A percentile compares a stretch with the other conserved stretches of the same genome.
These are phyloP conservation scores for Fusarium falciforme DNA, from an alignment of 2,329 filamentous ascomycete genomes.

Conservation along the genomic window DNA sequence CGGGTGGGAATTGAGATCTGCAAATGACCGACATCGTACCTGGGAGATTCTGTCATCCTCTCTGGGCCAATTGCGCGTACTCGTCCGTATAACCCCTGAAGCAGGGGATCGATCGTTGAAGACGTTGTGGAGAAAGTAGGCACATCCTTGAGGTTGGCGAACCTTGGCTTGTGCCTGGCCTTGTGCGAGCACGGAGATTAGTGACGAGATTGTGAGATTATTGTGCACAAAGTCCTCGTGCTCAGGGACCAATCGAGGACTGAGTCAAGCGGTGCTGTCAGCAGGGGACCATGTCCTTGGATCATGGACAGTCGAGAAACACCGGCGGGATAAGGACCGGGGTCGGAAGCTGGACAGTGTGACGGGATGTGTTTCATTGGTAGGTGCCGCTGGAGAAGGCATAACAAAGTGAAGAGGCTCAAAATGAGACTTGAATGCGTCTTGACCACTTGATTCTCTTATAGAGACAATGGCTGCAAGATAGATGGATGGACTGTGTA, in stretches of 20 bases:
- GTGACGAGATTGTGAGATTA: constrained; percentile 22
- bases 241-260: background rate
- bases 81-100: background rate
- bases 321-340: background rate
- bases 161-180: constrained; percentile 5
- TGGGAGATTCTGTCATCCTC: background rate
- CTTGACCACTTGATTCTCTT: constrained; percentile 10
- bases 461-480: background rate
- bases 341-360: background rate
- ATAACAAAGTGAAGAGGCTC: constrained; percentile 13
- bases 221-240: constrained; percentile 11
- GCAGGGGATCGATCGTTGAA: constrained; percentile 12
- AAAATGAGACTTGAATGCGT: constrained; percentile 7
- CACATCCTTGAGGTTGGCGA: constrained; percentile 10
- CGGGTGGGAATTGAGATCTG: constrained; percentile 41
- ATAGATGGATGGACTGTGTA: background rate
- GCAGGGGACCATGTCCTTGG: constrained; percentile 1
- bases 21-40: constrained; percentile 15
- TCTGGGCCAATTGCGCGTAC: constrained; percentile 11
- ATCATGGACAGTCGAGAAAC: background rate
- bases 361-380: constrained; percentile 25
- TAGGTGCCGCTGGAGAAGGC: background rate
- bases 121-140: background rate
- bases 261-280: constrained; percentile 2
- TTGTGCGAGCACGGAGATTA: constrained; percentile 30